phyloP scores from a whole-genome alignment of 805 yeast species.

The Peterozyma toletana region DNA sequence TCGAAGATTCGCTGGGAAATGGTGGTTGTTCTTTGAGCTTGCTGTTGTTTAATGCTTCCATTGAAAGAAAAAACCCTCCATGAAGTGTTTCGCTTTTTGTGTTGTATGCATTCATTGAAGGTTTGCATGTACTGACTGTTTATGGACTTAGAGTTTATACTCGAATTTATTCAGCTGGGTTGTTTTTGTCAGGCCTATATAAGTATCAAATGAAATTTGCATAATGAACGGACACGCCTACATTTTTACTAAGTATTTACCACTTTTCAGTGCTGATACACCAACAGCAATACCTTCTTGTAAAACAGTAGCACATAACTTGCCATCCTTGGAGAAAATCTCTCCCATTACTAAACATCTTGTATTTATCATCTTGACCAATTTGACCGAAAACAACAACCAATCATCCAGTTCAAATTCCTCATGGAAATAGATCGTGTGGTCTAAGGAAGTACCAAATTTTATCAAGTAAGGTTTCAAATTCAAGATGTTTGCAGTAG shows the following conservation, averaged over 20 bases:
- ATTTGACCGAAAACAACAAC: constrained; percentile 41
- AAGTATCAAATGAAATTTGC: too few relatives aligned
- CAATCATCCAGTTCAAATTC: constrained; percentile 43
- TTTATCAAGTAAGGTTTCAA: constrained; percentile 36
- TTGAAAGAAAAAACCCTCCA: constrained; percentile 38
- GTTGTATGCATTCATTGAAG: too few relatives aligned
- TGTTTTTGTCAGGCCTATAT: too few relatives aligned
- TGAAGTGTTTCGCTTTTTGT: constrained; percentile 1
- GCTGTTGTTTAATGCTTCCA: constrained; percentile 44
- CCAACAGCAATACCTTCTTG: constrained; percentile 51
- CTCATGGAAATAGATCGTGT: constrained; percentile 56
- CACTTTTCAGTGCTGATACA: background rate
- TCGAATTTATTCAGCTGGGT: too few relatives aligned
- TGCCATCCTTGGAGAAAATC: constrained; percentile 40
- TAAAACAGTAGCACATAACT: constrained; percentile 49
- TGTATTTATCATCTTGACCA: constrained; percentile 41
- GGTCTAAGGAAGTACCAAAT: constrained; percentile 61
- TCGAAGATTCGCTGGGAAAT: constrained; percentile 46
- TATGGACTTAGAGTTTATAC: too few relatives aligned
- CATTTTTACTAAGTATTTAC: background rate
- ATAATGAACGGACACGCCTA: too few relatives aligned
- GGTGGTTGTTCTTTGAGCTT: constrained; percentile 51
- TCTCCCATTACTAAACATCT: constrained; percentile 54
- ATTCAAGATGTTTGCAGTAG: constrained; percentile 44
- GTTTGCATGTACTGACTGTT: too few relatives aligned